Evolutionary conservation across 2,329 filamentous ascomycete species (phyloP).

Genomic region (Thelonectria blattea): DNA sequence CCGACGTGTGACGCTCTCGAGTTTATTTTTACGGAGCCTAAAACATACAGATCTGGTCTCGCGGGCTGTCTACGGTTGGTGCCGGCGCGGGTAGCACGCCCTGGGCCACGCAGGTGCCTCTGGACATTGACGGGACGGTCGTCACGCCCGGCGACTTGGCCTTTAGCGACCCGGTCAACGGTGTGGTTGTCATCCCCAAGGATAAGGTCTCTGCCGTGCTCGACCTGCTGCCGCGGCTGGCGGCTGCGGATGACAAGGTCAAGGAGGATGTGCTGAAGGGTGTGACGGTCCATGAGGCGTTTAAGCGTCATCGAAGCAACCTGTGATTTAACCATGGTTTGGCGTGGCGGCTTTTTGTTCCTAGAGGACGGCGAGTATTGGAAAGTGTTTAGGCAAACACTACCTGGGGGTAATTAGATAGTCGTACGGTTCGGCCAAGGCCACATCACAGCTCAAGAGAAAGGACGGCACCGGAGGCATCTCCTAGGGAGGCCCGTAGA

Average conservation of each 20-base stretch:
- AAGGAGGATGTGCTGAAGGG: constrained; percentile 69
- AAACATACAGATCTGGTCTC: constrained; percentile 57
- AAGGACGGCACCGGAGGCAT: not conserved
- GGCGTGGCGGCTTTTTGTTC: too few relatives aligned
- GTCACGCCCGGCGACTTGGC: constrained; percentile 68
- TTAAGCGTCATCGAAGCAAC: constrained; percentile 60
- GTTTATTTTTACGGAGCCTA: not conserved
- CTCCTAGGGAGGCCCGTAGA: not conserved
- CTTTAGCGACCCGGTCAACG: constrained; percentile 73
- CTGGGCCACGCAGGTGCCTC: constrained; percentile 57
- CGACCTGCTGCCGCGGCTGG: constrained; percentile 60
- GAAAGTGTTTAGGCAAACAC: too few relatives aligned
- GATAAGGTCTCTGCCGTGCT: constrained; percentile 65
- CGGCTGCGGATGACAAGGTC: constrained; percentile 63
- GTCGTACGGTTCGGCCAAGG: not conserved
- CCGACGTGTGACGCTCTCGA: not conserved
- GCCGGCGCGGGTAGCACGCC: constrained; percentile 62
- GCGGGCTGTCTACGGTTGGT: constrained; percentile 63
- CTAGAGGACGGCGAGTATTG: too few relatives aligned
- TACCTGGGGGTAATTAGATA: too few relatives aligned
- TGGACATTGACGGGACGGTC: constrained; percentile 50
- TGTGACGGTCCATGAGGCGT: constrained; percentile 68
- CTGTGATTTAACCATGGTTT: constrained; percentile 27
- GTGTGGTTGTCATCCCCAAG: constrained; percentile 70
- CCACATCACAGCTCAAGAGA: not conserved